Evolutionary conservation across 2,329 filamentous ascomycete species (phyloP).

Genomic region (Ceratocystis papillata): DNA sequence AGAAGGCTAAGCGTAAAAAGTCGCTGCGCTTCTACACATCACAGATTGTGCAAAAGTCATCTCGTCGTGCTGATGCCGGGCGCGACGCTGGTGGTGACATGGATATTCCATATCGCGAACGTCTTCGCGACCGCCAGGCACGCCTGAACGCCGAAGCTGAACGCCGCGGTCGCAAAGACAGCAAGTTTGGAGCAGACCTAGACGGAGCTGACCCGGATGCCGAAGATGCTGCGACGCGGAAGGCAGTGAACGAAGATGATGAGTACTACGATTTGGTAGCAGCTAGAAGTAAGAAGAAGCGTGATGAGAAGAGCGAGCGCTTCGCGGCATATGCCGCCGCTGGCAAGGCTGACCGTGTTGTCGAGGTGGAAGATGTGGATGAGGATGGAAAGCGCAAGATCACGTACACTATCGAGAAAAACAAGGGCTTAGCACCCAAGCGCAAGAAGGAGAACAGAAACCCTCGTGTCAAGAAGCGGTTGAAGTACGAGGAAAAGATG

Average conservation of each 20-base stretch:
- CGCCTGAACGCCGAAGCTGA: constrained; percentile 83
- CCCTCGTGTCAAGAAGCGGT: constrained; percentile 94
- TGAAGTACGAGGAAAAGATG: constrained; percentile 91
- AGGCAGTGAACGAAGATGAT: constrained; percentile 57
- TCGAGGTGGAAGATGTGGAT: constrained; percentile 59
- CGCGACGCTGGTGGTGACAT: constrained; percentile 66
- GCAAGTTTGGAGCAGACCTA: constrained; percentile 54
- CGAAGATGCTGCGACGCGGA: constrained; percentile 18
- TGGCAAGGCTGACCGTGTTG: constrained; percentile 51
- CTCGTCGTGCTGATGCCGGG: constrained; percentile 64
- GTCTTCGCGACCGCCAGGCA: constrained; percentile 72
- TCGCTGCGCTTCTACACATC: constrained; percentile 95
- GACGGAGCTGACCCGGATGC: constrained; percentile 45
- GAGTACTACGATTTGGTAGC: constrained; percentile 89
- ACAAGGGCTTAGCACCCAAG: constrained; percentile 84
- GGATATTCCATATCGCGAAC: constrained; percentile 80
- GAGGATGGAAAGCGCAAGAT: constrained; percentile 86
- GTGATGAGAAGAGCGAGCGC: constrained; percentile 56
- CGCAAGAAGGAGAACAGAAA: constrained; percentile 92
- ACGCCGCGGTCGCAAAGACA: constrained; percentile 59
- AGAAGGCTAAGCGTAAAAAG: constrained; percentile 85
- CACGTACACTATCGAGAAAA: constrained; percentile 89
- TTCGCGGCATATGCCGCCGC: constrained; percentile 49
- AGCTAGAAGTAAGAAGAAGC: constrained; percentile 56
- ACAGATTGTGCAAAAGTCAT: constrained; percentile 89